Evolutionary conservation across 441 rosid genomes (phyloP), one percentile per base, ranked within the genome.

Genomic region (Theobroma grandiflorum): DNA sequence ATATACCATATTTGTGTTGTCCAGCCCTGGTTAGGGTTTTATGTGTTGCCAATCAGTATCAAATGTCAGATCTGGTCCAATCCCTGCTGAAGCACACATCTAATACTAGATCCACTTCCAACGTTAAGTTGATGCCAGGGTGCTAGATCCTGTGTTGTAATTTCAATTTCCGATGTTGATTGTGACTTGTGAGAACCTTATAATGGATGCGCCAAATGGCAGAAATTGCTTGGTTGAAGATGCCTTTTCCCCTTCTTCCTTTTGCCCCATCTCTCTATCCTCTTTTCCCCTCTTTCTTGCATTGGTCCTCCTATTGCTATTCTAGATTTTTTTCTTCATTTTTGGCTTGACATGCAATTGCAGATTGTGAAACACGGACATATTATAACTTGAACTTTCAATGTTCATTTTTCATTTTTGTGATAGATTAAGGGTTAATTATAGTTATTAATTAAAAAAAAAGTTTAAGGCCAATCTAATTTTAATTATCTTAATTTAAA

Each of bases 111-210:
- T 72, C 20, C 75, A 33, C 45, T 49, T 31, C 59, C 14, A 50
- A 71, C 6, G 16, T 71, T 10, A 10, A 26, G 59, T 71, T 49
- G 31, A 8, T 50, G 59, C 37, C 26, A 49, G 58, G 59, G 43
- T 8, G 62, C 31, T 50, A 50, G 59, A 52, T 68, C 35, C 53
- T 10, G 16, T 50, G 42, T 3, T 31, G 37, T 33, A 33, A n/a
- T 15, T 71, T 71, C 0, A 7, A 12, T 53, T 18, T 72, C 4
- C 16, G 10, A 18, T 52, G 62, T 72, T 72, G 47, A 6, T 35
- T 53, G 47, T 72, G 63, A 52, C 2, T 35, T 53, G 47, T 72
- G 63, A 52, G 33, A 53, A 72, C 8, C 75, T 68, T 69, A 45
- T 68, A 22, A 45, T 69, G 38, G 73, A 50, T 72, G 59, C 49